Evolutionary conservation across 2,329 filamentous ascomycete genomes (phyloP).

Genomic region (Nectriaceae sp.): DNA sequence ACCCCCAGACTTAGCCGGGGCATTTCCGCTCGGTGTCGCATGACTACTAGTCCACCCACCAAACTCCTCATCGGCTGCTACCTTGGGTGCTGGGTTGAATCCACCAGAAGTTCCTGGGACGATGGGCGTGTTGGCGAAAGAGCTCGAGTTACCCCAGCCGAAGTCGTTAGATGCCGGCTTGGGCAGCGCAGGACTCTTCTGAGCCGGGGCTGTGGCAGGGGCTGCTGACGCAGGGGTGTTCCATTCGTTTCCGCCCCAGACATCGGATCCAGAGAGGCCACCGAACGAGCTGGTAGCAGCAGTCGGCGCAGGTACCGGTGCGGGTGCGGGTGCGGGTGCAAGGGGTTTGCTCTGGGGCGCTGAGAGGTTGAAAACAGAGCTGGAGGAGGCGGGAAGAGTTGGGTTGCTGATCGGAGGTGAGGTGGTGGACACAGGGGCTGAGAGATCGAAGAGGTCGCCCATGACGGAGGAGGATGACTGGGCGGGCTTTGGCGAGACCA

Average conservation of each 20-base stretch:
- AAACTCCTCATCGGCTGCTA: constrained; percentile 91
- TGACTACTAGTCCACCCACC: constrained; percentile 83
- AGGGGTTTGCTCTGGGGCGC: constrained; percentile 48
- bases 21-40: constrained; percentile 37
- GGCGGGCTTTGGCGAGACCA: constrained; percentile 44
- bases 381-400: constrained; percentile 42
- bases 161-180: constrained; percentile 60
- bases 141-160: constrained; percentile 53
- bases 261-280: constrained; percentile 60
- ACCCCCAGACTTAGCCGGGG: constrained; percentile 56
- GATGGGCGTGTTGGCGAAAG: constrained; percentile 61
- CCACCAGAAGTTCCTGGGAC: constrained; percentile 65
- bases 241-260: constrained; percentile 91
- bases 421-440: constrained; percentile 51
- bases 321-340: constrained; percentile 42
- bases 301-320: constrained; percentile 19
- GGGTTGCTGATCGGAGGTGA: constrained; percentile 43
- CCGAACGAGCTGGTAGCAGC: constrained; percentile 39
- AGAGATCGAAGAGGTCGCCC: constrained; percentile 81
- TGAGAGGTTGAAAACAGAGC: constrained; percentile 84
- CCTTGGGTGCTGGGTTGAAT: constrained; percentile 65
- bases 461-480: constrained; percentile 59
- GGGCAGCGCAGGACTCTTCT: constrained; percentile 61
- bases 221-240: constrained; percentile 60
- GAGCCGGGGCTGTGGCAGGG: constrained; percentile 44